A percentile compares a stretch with the other conserved stretches of the same genome.
phyloP scores from a whole-genome alignment of 495 filamentous ascomycete genomes.

The Penicillium ucsense region DNA sequence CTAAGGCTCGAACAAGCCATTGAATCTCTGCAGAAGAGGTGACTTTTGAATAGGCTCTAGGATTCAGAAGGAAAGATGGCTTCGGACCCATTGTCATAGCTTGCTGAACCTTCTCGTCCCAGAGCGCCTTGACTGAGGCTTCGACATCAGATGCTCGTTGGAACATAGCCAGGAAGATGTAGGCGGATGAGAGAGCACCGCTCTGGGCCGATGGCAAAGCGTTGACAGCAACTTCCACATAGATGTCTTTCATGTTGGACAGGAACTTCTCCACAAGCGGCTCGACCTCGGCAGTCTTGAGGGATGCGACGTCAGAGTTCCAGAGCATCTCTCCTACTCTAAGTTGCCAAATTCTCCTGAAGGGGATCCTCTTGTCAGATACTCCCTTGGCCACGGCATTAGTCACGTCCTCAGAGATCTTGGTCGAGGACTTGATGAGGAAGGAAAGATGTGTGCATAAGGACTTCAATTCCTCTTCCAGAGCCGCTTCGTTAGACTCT shows the following conservation, averaged over 20 bases:
- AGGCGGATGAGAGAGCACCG: constrained; percentile 64
- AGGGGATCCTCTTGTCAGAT: constrained; percentile 68
- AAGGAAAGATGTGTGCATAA: constrained; percentile 51
- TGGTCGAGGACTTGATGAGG: constrained; percentile 47
- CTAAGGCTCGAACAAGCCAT: constrained; percentile 67
- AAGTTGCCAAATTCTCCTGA: constrained; percentile 74
- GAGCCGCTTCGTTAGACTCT: constrained; percentile 77
- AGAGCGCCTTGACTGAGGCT: constrained; percentile 23
- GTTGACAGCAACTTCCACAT: constrained; percentile 67
- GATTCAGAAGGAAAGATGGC: constrained; percentile 76
- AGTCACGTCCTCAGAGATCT: constrained; percentile 50
- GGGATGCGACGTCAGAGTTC: constrained; percentile 35
- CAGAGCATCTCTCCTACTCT: constrained; percentile 65
- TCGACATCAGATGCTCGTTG: constrained; percentile 21
- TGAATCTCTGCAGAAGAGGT: constrained; percentile 57
- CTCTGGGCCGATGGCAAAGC: constrained; percentile 64
- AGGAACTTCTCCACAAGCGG: constrained; percentile 42
- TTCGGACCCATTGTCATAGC: constrained; percentile 59
- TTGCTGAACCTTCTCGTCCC: constrained; percentile 47
- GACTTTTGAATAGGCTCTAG: constrained; percentile 73
- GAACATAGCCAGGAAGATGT: constrained; percentile 58
- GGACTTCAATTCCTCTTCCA: constrained; percentile 62
- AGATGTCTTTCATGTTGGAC: constrained; percentile 59
- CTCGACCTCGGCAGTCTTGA: constrained; percentile 33
- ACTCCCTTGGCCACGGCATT: constrained; percentile 74